A percentile compares a stretch with the other conserved stretches of the same genome.
phyloP scores from a whole-genome alignment of 495 filamentous ascomycete genomes.

The Penicillium goetzii region DNA sequence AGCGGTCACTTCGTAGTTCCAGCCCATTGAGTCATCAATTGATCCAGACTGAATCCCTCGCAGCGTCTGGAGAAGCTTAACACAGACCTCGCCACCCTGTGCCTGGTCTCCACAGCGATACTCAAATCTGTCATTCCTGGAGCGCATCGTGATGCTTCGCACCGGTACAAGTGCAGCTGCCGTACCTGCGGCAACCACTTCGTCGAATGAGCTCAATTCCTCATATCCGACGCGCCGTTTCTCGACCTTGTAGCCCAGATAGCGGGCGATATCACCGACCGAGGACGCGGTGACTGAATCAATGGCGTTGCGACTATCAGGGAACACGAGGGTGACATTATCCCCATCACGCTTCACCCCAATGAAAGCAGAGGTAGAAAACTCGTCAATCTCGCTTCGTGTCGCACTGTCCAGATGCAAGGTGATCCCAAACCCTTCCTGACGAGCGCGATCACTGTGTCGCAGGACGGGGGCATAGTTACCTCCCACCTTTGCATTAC shows the following conservation, averaged over 20 bases:
- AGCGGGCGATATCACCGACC: constrained; percentile 66
- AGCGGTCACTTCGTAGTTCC: constrained; percentile 53
- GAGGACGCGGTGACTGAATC: constrained; percentile 78
- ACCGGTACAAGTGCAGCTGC: constrained; percentile 92
- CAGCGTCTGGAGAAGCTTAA: constrained; percentile 71
- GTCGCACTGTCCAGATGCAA: constrained; percentile 83
- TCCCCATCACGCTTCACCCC: constrained; percentile 62
- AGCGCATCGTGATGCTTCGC: constrained; percentile 77
- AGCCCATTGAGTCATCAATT: constrained; percentile 73
- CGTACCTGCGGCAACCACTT: constrained; percentile 91
- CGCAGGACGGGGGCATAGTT: constrained; percentile 73
- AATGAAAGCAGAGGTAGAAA: constrained; percentile 85
- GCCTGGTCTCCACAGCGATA: constrained; percentile 65
- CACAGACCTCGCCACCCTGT: constrained; percentile 72
- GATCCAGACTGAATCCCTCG: constrained; percentile 85
- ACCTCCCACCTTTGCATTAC: constrained; percentile 59
- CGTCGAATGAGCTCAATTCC: constrained; percentile 76
- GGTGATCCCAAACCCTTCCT: constrained; percentile 81
- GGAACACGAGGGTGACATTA: constrained; percentile 72
- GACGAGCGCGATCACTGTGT: constrained; percentile 74
- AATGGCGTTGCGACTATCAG: constrained; percentile 81
- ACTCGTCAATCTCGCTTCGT: constrained; percentile 83
- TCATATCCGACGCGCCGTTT: constrained; percentile 59
- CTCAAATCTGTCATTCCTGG: constrained; percentile 64
- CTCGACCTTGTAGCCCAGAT: constrained; percentile 71